Percentiles rank a stretch among this genome's conserved stretches.
Conservation (phyloP, 495 filamentous ascomycete species). For the Penicillium mononematosum region DNA sequence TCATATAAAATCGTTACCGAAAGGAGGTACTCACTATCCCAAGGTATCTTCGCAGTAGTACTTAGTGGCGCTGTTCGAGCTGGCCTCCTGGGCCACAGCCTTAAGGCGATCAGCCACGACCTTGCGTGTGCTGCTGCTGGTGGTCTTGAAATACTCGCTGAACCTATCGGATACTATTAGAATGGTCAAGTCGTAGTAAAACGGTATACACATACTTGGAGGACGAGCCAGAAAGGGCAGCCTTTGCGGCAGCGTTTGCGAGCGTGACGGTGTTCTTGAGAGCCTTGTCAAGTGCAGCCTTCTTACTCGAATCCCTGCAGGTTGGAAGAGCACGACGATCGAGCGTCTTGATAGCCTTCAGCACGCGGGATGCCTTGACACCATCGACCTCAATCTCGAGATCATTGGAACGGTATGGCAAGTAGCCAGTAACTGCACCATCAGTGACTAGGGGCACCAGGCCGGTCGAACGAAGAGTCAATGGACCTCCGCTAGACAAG, state of each 20-base stretch:
- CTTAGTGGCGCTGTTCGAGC: conserved; percentile 41
- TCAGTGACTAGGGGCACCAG: conserved; percentile 47
- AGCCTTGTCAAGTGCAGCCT: conserved; percentile 42
- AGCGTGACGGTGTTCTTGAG: conserved; percentile 51
- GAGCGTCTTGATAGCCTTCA: conserved; percentile 44
- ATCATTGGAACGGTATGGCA: conserved; percentile 28
- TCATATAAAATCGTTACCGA: background rate
- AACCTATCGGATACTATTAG: conserved; percentile 25
- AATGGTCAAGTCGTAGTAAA: background rate
- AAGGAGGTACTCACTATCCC: conserved; percentile 25
- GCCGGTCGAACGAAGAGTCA: conserved; percentile 50
- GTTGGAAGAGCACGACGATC: conserved; percentile 50
- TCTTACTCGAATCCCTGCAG: conserved; percentile 48
- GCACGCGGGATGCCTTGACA: conserved; percentile 45
- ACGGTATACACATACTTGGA: conserved; percentile 29
- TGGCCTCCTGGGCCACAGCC: conserved; percentile 52
- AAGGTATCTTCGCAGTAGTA: conserved; percentile 55
- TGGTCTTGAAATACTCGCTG: conserved; percentile 62
- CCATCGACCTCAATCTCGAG: conserved; percentile 46
- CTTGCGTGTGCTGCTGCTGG: conserved; percentile 38
- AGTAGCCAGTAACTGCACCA: conserved; percentile 27
- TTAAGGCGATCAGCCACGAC: conserved; percentile 52
- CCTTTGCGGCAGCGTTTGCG: conserved; percentile 52
- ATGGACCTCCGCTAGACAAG: conserved; percentile 48
- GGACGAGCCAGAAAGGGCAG: conserved; percentile 48